These are phyloP conservation scores for Phytophthora macrochlamydospora DNA, from an alignment of 352 stramenopile genomes.

Conservation along the genomic window DNA sequence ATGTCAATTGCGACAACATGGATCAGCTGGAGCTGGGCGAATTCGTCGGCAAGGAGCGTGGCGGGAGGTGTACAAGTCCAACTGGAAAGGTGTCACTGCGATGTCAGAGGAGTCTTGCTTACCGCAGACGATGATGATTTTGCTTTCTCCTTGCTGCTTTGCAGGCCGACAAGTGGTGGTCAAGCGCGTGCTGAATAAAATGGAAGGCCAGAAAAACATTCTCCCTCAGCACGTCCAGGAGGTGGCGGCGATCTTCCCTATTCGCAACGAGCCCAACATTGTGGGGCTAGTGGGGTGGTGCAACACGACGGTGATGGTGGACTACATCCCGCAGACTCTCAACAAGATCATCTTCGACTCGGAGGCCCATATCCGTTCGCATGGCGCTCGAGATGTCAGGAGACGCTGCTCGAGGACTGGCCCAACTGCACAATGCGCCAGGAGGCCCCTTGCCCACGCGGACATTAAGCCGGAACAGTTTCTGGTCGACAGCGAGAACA, in stretches of 20 bases:
- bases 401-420: conserved; percentile 48
- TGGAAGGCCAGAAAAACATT: conserved; percentile 46
- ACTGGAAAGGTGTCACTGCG: conserved; percentile 48
- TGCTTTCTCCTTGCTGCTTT: neutral
- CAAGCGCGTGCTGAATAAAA: conserved; percentile 50
- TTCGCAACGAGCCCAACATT: conserved; percentile 57
- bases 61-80: conserved; percentile 52
- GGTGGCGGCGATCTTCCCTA: conserved; percentile 45
- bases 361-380: conserved; percentile 25
- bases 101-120: neutral
- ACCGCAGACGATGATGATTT: neutral
- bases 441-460: conserved; percentile 58
- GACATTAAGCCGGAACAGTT: conserved; percentile 73
- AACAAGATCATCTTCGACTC: conserved; percentile 50
- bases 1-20: conserved; percentile 61
- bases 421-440: conserved; percentile 50
- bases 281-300: conserved; percentile 62
- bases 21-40: conserved; percentile 41
- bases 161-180: conserved; percentile 46
- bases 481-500: conserved; percentile 42
- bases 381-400: conserved; percentile 36
- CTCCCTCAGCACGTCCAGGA: conserved; percentile 57
- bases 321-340: conserved; percentile 50
- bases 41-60: conserved; percentile 50
- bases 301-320: conserved; percentile 60